Conservation (phyloP, 495 filamentous ascomycete species). For the Aspergillus biplanus region DNA sequence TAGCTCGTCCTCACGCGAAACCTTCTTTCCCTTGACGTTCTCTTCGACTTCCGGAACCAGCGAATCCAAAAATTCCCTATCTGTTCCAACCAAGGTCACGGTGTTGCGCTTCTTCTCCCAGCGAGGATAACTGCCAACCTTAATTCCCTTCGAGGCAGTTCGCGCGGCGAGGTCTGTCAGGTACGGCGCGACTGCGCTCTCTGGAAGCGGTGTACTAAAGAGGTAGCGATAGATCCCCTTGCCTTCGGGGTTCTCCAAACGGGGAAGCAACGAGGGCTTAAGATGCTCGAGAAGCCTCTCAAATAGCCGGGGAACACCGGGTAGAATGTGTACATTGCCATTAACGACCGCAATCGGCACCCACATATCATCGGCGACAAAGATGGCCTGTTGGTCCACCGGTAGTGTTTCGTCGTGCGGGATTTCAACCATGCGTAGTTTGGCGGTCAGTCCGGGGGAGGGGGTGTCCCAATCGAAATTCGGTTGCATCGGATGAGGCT, state of each 20-base stretch:
- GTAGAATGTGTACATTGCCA: constrained; percentile 90
- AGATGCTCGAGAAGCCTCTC: constrained; percentile 74
- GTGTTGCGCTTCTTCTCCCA: constrained; percentile 90
- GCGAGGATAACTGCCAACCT: constrained; percentile 95
- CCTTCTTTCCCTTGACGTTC: constrained; percentile 59
- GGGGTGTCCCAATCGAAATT: constrained; percentile 86
- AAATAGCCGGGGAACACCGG: constrained; percentile 87
- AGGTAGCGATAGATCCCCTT: constrained; percentile 76
- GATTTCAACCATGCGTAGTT: constrained; percentile 85
- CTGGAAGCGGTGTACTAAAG: constrained; percentile 82
- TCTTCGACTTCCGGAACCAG: constrained; percentile 64
- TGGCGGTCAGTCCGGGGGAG: constrained; percentile 75
- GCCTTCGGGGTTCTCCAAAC: constrained; percentile 75
- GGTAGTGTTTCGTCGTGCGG: constrained; percentile 70
- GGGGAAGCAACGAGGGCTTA: constrained; percentile 67
- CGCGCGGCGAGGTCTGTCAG: constrained; percentile 75
- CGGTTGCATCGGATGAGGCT: constrained; percentile 68
- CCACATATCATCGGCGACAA: constrained; percentile 82
- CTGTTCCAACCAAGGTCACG: constrained; percentile 83
- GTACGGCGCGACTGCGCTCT: constrained; percentile 82
- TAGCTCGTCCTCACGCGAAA: constrained; percentile 62
- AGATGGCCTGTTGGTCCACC: constrained; percentile 68
- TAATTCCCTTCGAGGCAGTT: constrained; percentile 74
- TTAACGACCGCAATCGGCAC: constrained; percentile 87
- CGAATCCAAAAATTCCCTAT: constrained; percentile 63